Conservation (phyloP, 805 yeast species). For the Nakazawaea ishiwadae region DNA sequence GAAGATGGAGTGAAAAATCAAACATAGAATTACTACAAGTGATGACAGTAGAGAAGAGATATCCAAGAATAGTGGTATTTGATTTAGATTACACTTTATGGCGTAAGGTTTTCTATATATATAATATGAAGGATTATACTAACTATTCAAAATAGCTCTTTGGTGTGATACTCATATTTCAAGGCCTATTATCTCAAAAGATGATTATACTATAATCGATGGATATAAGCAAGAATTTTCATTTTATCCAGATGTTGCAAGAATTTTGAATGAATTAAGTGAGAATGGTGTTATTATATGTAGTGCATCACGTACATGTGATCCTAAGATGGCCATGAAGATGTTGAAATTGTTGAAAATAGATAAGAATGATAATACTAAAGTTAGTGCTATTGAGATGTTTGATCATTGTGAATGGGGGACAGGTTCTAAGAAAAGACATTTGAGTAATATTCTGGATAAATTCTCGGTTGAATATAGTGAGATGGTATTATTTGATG, state of each 20-base stretch:
- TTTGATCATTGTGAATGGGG: constrained; percentile 71
- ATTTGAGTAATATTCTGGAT: constrained; percentile 45
- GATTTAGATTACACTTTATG: constrained; percentile 75
- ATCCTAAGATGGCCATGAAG: constrained; percentile 72
- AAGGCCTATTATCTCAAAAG: constrained; percentile 42
- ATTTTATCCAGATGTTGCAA: constrained; percentile 65
- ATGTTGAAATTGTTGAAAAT: constrained; percentile 51
- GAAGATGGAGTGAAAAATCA: too few species aligned
- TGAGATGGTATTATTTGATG: constrained; percentile 67
- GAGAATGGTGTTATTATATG: constrained; percentile 45
- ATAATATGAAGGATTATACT: not conserved
- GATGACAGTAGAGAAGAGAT: constrained; percentile 4
- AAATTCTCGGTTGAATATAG: constrained; percentile 39
- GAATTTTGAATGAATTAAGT: constrained; percentile 50
- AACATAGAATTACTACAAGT: too few species aligned
- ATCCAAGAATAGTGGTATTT: constrained; percentile 59
- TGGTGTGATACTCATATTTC: constrained; percentile 78
- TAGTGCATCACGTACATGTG: constrained; percentile 76
- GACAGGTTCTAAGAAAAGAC: constrained; percentile 53
- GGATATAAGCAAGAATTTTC: constrained; percentile 48
- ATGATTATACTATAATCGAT: constrained; percentile 41
- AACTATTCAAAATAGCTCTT: constrained; percentile 27
- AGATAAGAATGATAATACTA: constrained; percentile 36
- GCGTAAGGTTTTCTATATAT: constrained; percentile 45
- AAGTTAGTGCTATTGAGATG: constrained; percentile 29